These are phyloP conservation scores for Globisporangium iwayamae DNA, from an alignment of 352 stramenopile genomes.

Conservation along the genomic window DNA sequence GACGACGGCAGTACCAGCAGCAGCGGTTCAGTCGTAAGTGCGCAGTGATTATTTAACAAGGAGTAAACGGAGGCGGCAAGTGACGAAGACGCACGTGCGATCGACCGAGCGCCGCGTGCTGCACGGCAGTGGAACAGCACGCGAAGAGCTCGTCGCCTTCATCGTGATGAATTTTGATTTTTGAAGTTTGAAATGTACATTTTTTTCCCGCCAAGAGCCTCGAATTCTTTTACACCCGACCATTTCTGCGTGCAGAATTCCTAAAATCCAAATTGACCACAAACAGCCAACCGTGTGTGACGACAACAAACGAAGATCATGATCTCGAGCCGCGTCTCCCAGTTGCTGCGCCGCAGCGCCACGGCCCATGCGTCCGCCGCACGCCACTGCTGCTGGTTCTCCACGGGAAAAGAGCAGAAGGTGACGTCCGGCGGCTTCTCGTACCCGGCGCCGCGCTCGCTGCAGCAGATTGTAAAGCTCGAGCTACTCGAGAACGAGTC, in stretches of 20 bases:
- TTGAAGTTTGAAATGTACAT: slow-evolving; percentile 5
- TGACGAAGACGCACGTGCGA: neutral
- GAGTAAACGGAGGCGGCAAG: neutral
- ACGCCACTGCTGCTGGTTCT: slow-evolving; percentile 7
- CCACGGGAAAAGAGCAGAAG: slow-evolving; percentile 10
- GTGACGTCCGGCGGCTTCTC: slow-evolving; percentile 59
- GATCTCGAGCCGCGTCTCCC: slow-evolving; percentile 4
- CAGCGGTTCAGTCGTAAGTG: neutral
- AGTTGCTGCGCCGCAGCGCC: slow-evolving; percentile 2
- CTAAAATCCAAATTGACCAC: neutral
- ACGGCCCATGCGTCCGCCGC: neutral
- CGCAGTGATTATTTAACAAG: slow-evolving; percentile 14
- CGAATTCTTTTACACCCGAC: neutral
- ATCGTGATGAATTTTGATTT: neutral
- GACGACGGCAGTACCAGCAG: neutral
- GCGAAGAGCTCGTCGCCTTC: too few relatives aligned
- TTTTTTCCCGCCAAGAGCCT: neutral
- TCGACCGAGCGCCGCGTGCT: too few relatives aligned
- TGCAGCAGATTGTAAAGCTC: slow-evolving; percentile 84
- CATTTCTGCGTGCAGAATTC: too few relatives aligned
- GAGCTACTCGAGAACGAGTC: slow-evolving; percentile 74
- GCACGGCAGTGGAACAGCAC: too few relatives aligned
- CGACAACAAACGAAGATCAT: neutral
- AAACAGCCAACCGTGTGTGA: neutral
- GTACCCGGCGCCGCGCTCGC: slow-evolving; percentile 68